Base-by-base conservation (phyloP, 495 filamentous ascomycete species). In the Hypoxylon cercidicola region DNA sequence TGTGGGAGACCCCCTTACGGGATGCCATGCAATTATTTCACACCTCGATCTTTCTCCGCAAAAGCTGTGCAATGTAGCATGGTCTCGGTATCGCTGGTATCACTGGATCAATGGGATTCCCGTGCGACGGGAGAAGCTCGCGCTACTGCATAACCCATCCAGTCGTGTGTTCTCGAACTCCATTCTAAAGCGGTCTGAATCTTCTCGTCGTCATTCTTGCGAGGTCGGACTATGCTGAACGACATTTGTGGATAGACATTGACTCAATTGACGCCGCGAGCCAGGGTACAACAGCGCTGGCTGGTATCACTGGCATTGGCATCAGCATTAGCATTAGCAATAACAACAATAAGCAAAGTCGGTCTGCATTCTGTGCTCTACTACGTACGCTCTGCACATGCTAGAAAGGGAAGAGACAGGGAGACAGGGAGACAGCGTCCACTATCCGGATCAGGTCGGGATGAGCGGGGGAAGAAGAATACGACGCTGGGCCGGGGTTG, bases 41-140 rank as follows among this genome's bases (percentile, higher is more conserved):
- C 56, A 45, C 60, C 59, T 68, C 65, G 65, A 68, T 68, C 65
- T 60, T 32, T 60, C 65, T 68, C 65, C 65, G 65, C 65, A 68
- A 57, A 63, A 59, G 55, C 53, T 60, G 65, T 64, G 65, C 44
- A 52, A 68, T 63, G 60, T 68, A 59, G 53, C 48, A 68, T 48
- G 16, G 40, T 57, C 15, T 39, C 6, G 37, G 65, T 68, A 50
- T 52, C 55, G 60, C 65, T 32, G 30, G 30, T 32, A 32, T 32
- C 30, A 32, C 30, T 32, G 30, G 30, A 32, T 32, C 30, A 32
- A 2, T 40, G 34, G 20, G 43, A 40, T 21, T 40, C 64, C 45
- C 50, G 60, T 68, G 44, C 46, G 19, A 68, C 65, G 55, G 55
- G 65, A 55, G 41, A 37, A 44, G 47, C 53, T 37, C 59, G 55